Evolutionary conservation across 495 filamentous ascomycete genomes (phyloP), one percentile per base, ranked within the genome.

Genomic region (Trichoderma asperelloides): DNA sequence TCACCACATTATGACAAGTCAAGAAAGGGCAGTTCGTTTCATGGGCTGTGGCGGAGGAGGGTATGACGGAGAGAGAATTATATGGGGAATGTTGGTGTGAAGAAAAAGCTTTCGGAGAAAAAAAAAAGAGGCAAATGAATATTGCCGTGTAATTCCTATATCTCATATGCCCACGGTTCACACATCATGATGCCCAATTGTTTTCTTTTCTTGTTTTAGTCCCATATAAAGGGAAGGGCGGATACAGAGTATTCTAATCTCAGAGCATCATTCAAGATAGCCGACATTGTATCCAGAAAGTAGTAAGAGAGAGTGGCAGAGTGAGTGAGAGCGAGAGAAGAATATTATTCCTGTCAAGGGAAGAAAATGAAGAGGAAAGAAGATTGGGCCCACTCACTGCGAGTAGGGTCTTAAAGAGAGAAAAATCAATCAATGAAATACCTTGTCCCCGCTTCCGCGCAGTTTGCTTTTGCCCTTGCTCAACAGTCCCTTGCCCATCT

Each of bases 401-500:
- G 55, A 60, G 55, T 60, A 60, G 55, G 55, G 55, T 60, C 25
- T 30, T 12, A 37, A 37, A 37, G 55, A 30, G 25, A 30, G 16
- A 51, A 60, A 30, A 60, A 60, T 27, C 55, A 60, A 37, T 72
- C 73, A 78, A 68, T 75, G 80, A 85, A 91, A 89, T 87, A 91
- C 91, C 89, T 94, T 95, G 73, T 93, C 90, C 70, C 88, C 88
- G 47, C 81, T 81, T 51, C 72, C 82, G 66, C 86, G 85, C 73
- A 95, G 85, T 75, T 90, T 93, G 76, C 84, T 95, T 76, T 88
- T 90, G 45, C 93, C 92, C 73, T 94, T 95, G 67, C 87, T 89
- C 75, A 97, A 88, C 64, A 96, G 74, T 39, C 91, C 92, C 78
- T 95, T 96, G 15, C 92, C 91, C 27, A 91, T 89, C 71, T 89